Evolutionary conservation across 1,284 basidiomycete species (phyloP), one percentile per base, ranked within the genome.

Genomic region (Fistulina hepatica): DNA sequence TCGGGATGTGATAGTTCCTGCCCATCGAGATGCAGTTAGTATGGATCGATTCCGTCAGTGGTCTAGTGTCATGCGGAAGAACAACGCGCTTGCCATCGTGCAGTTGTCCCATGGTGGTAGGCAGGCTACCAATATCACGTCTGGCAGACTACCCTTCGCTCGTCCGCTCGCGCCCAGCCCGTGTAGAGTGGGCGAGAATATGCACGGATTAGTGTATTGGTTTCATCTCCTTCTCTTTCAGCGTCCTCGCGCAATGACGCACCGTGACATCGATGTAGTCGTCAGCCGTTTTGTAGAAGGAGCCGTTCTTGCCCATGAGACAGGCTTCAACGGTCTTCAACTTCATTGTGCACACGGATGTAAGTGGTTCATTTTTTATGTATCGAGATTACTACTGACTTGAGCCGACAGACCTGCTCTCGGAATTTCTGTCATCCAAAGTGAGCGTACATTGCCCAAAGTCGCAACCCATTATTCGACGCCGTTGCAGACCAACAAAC

Each of bases 271-370:
- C 21, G 65, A 76, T 15, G 52, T 65, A 11, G 68, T 81, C 4
- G 69, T 88, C 0, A 59, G 66, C 1, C 64, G 61, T 10, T 97
- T 97, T 51, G 71, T 83, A 2, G 63, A 65, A 33, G 85, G 79
- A 2, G 85, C 89, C 1, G 55, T 61, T 37, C 52, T 84, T 22
- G 85, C 88, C 10, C 57, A 68, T 12, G 57, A 71, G 37, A 65
- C 82, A 19, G 89, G 89, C 0, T 95, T 93, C 54, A 88, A 95
- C 48, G 93, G 93, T 0, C 64, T 95, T 9, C 78, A 97, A 52
- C 47, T 97, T 15, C 93, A 97, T 58, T 83, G 72, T 21, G 82
- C 84, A 2, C 92, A 95, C 61, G 91, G 91, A 19, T 92, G 84
- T 84, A 41, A 61, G 82, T 57, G 8, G 22, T 31, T 17, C 19